Evolutionary conservation across 106 monocot species (phyloP), one percentile per base, ranked within the genome.

Genomic region (Allium fistulosum): DNA sequence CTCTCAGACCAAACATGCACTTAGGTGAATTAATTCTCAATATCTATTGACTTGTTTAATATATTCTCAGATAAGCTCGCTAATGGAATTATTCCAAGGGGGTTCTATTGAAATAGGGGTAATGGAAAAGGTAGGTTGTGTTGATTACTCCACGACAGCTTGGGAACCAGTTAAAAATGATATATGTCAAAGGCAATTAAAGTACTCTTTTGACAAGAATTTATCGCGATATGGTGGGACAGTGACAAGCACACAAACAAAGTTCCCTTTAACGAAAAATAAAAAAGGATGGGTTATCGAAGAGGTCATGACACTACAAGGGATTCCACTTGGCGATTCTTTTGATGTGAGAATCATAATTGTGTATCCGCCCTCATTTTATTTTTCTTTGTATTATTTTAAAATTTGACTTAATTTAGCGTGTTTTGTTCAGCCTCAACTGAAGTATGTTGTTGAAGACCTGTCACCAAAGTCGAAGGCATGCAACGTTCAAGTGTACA

Each of bases 401-500:
- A 49, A 48, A 14, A 46, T 48, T 26, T 71, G 27, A 14, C 17
- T 37, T 37, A 37, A 37, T 37, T 65, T 49, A 55, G 26, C 59
- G 58, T 49, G 26, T 17, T 74, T 18, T 52, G 10, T 76, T 67
- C 81, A 95, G 95, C 78, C 88, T 75, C 91, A 91, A 59, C 72
- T 95, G 62, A 81, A 83, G 69, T 91, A 88, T 69, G 72, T 77
- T 28, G 52, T 95, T 11, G 91, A 91, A 61, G 77, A 82, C 58
- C 58, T 68, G 6, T 27, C 85, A 12, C 78, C 79, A 0, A 87
- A 80, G 75, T 60, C 76, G 7, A 87, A 83, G 56, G 81, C 87
- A 18, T 88, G 88, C 81, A 80, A 70, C 71, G 88, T 91, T 49
- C 75, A 77, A 48, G 91, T 82, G 11, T 86, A 50, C 10, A 14